Evolutionary conservation across 2,329 filamentous ascomycete genomes (phyloP), one percentile per base, ranked within the genome.

Genomic region (Hypoxylon sp.): DNA sequence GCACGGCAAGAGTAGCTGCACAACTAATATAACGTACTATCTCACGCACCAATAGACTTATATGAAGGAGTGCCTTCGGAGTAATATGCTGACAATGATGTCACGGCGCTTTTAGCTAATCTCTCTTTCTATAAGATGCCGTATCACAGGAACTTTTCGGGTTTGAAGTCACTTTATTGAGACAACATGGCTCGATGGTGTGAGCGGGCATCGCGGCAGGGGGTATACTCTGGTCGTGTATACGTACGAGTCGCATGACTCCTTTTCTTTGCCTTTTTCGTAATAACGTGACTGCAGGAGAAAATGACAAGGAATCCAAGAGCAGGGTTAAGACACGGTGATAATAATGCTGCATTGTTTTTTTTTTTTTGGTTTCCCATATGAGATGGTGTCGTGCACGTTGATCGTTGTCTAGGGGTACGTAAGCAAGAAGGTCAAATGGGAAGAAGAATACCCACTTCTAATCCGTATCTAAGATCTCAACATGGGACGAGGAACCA

Each of bases 81-180:
- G 17, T 25, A 25, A 57, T 17, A 61, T 46, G 51, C 46, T 50
- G 21, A 51, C 41, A 30, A 36, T 67, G 64, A 70, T 70, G 61
- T 67, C 61, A 70, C 49, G n/a, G 48, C 49, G 28, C 64, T 55
- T 64, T 43, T 45, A 30, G 43, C 19, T 67, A 30, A 57, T 48
- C 57, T 46, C 28, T 19, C 19, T 51, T 28, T 49, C 21, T 38
- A 28, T 17, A 19, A 57, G 28, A 48, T 51, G 19, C 32, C 28
- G 32, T 60, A 13, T 55, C 19, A 53, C 21, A 49, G 25, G 43
- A n/a, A 45, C 3, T 50, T 60, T 2, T 43, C 59, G 50, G 36
- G 25, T 21, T 50, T 13, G 23, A 49, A 34, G 19, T 32, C 13
- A 36, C n/a, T 36, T 49, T 38, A 28, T 21, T 17, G 46, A 57